phyloP scores from a whole-genome alignment of 2,329 filamentous ascomycete species.

The Penicillium expansum region DNA sequence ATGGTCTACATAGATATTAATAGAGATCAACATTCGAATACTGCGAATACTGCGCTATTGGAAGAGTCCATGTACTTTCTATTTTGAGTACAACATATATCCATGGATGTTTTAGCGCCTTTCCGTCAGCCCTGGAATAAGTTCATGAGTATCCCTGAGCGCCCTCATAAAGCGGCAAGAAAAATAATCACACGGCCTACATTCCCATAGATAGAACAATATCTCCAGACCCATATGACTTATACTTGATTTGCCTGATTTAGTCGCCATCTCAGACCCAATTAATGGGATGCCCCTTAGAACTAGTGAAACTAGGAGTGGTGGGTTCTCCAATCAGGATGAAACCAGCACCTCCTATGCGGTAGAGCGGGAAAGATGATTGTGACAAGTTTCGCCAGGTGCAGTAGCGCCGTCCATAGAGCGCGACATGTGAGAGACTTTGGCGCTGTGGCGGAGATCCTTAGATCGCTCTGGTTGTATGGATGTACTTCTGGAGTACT shows the following conservation, averaged over 20 bases:
- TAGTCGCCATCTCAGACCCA: background rate
- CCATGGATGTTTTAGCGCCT: background rate
- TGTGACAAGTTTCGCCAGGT: constrained; percentile 22
- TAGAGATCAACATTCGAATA: background rate
- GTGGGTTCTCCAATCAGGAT: constrained; percentile 6
- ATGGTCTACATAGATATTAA: background rate
- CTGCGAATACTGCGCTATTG: no score
- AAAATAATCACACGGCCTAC: background rate
- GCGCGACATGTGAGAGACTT: constrained; percentile 9
- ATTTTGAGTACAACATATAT: background rate
- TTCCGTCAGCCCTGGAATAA: no score
- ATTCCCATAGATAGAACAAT: background rate
- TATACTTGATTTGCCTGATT: constrained; percentile 1
- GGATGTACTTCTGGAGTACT: background rate
- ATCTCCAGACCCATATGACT: background rate
- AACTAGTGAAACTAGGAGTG: constrained; percentile 16
- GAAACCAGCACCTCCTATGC: background rate
- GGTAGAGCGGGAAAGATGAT: constrained; percentile 17
- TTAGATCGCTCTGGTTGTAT: background rate
- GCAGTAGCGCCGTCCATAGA: constrained; percentile 20
- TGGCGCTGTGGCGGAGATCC: constrained; percentile 21
- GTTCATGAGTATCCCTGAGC: background rate
- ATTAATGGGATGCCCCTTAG: background rate
- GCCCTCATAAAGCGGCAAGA: background rate
- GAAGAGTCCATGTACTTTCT: background rate